These are phyloP conservation scores for Microthyrium microscopicum DNA, from an alignment of 2,329 filamentous ascomycete species.

Conservation along the genomic window DNA sequence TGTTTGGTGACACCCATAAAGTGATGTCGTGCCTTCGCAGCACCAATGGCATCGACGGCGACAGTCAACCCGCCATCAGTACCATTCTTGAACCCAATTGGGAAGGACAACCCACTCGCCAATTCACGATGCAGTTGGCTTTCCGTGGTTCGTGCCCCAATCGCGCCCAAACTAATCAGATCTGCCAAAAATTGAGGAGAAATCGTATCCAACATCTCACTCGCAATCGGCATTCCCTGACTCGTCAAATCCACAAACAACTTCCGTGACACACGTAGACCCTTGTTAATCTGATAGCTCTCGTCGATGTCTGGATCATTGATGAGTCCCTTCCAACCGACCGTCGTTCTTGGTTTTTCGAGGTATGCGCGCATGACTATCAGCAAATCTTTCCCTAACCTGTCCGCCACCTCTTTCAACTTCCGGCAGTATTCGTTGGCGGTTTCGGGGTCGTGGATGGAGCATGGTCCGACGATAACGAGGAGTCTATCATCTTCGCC, in stretches of 20 bases:
- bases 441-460: conserved; percentile 80
- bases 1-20: conserved; percentile 99
- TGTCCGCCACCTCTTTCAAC: conserved; percentile 60
- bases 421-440: conserved; percentile 78
- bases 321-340: conserved; percentile 98
- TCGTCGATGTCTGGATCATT: conserved; percentile 97
- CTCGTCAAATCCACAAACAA: conserved; percentile 82
- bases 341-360: conserved; percentile 94
- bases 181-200: conserved; percentile 96
- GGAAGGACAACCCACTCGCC: conserved; percentile 87
- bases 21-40: conserved; percentile 68
- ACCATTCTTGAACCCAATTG: conserved; percentile 98
- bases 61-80: conserved; percentile 85
- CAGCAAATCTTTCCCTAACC: conserved; percentile 66
- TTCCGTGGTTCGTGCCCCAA: conserved; percentile 91
- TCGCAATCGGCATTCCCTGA: conserved; percentile 83
- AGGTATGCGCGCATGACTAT: conserved; percentile 98
- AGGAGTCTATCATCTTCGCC: conserved; percentile 72
- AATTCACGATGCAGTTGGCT: conserved; percentile 93
- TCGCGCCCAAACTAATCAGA: conserved; percentile 85
- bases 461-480: conserved; percentile 90
- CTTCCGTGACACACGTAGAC: conserved; percentile 76
- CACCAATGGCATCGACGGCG: conserved; percentile 86
- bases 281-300: conserved; percentile 98
- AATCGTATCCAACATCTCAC: conserved; percentile 97